Evolutionary conservation across 129 eudicot genomes (phyloP).

Genomic region (Rutidosis leptorrhynchoides): DNA sequence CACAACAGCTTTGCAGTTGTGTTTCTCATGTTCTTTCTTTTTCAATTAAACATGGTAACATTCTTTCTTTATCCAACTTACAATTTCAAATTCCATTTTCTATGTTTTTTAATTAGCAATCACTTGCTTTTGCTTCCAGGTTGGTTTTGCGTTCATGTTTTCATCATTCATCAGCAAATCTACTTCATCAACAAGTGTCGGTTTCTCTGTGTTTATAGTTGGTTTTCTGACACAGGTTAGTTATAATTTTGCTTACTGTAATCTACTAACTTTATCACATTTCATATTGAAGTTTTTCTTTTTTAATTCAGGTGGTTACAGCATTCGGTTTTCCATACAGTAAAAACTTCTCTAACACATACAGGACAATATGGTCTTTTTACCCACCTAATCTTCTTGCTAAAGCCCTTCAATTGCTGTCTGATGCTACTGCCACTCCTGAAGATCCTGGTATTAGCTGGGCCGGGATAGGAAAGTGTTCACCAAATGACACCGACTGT

Average conservation of each 20-base stretch:
- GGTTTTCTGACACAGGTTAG: conserved; percentile 78
- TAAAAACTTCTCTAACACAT: conserved; percentile 39
- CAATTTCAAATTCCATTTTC: not conserved
- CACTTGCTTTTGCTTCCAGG: conserved; percentile 45
- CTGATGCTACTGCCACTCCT: conserved; percentile 68
- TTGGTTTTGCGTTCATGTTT: conserved; percentile 74
- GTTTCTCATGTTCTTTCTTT: conserved; percentile 77
- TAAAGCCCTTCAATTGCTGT: conserved; percentile 65
- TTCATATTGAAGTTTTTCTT: conserved; percentile 11
- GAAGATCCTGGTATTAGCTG: conserved; percentile 89
- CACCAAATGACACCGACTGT: conserved; percentile 63
- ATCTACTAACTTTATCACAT: conserved; percentile 12
- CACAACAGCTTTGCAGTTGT: conserved; percentile 76
- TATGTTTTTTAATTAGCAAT: conserved; percentile 10
- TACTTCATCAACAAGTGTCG: conserved; percentile 62
- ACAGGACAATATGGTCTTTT: conserved; percentile 60
- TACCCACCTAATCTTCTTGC: conserved; percentile 84
- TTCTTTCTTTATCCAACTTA: conserved; percentile 16
- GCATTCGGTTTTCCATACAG: conserved; percentile 87
- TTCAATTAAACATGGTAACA: conserved; percentile 81
- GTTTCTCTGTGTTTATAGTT: conserved; percentile 57
- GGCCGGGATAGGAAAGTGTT: conserved; percentile 52
- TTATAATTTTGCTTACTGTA: conserved; percentile 2
- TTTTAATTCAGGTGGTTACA: conserved; percentile 64
- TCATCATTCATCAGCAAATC: conserved; percentile 80